Conservation (phyloP, 495 filamentous ascomycete species). For the Geopyxis carbonaria region DNA sequence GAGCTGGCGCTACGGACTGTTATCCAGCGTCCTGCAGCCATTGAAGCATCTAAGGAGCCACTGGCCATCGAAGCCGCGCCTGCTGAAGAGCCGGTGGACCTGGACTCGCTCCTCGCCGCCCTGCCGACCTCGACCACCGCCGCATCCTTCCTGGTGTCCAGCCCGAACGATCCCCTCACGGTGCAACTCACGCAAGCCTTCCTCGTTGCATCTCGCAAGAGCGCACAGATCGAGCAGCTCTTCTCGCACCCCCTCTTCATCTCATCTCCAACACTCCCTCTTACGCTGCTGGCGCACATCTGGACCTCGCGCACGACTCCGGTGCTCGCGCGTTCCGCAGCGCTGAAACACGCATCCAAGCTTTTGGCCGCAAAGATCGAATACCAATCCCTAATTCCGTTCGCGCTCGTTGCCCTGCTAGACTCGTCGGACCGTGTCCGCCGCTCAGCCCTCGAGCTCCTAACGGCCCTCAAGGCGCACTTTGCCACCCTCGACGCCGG, state of each 20-base stretch:
- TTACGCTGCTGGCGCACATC: conserved; percentile 48
- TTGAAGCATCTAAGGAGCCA: conserved; percentile 3
- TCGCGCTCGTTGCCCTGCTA: conserved; percentile 51
- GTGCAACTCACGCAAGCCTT: conserved; percentile 43
- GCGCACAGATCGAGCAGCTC: conserved; percentile 38
- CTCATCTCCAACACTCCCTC: too few species aligned
- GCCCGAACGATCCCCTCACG: conserved; percentile 11
- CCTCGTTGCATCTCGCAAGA: conserved; percentile 36
- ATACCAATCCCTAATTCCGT: conserved; percentile 61
- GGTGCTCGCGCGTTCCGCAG: conserved; percentile 45
- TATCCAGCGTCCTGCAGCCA: conserved; percentile 31
- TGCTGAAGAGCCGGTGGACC: conserved; percentile 2
- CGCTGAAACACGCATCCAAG: conserved; percentile 42
- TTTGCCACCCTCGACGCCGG: conserved; percentile 24
- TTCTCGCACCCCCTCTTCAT: conserved; percentile 43
- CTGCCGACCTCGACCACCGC: conserved; percentile 26
- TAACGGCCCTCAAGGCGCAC: conserved; percentile 30
- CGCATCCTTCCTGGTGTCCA: conserved; percentile 33
- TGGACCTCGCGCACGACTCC: conserved; percentile 53
- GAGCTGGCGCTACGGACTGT: conserved; percentile 53
- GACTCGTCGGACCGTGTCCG: conserved; percentile 60
- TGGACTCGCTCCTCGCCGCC: conserved; percentile 13
- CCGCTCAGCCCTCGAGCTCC: conserved; percentile 49
- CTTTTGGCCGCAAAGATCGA: conserved; percentile 44
- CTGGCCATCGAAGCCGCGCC: conserved; percentile 16